Base-by-base conservation (phyloP, 192 early-diverging fungal genomes). In the Podila horticola region DNA sequence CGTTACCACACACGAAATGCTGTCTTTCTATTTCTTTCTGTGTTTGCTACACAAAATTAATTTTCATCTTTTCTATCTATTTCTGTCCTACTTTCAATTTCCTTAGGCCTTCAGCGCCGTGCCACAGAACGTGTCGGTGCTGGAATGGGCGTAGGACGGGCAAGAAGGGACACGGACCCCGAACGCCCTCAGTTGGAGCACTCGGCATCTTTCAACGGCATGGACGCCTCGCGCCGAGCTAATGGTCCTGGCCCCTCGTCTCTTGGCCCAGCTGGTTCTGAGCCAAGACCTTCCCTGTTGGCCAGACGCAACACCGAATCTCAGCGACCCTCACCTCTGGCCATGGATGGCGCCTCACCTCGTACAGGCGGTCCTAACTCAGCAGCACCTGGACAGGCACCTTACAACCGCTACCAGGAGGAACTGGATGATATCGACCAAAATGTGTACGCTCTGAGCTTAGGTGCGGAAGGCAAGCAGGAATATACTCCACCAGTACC, bases 351-450 rank as follows among this genome's bases (percentile, higher is more conserved):
- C 19, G 41, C 12, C 36, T 24, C 41, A 3, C 8, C 45, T 29
- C 58, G 73, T 13, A 51, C 31, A 17, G 48, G 31, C 5, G 60
- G 59, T 11, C 30, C 69, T 24, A 52, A 22, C 19, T 66, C 69
- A 36, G 58, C 62, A 20, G 57, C 61, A 17, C 45, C 67, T 13
- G 61, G 60, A 52, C 12, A 36, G 33, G 12, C 63, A 62, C 67
- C 58, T n/a, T 50, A 69, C n/a, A 71, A 50, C 30, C 64, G 65
- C 55, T 79, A 55, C 51, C 75, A 79, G 57, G 69, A 79, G 28
- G 75, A 79, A 5, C 26, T 79, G 58, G 75, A 79, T 63, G 75
- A 79, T 22, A 67, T 79, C 67, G 75, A 79, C 5, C 69, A 79
- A 15, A 64, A 63, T 17, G 65, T 79, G 7, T 29, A 66, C 22